Conservation (phyloP, 805 yeast species). For the Candida fluviatilis region DNA sequence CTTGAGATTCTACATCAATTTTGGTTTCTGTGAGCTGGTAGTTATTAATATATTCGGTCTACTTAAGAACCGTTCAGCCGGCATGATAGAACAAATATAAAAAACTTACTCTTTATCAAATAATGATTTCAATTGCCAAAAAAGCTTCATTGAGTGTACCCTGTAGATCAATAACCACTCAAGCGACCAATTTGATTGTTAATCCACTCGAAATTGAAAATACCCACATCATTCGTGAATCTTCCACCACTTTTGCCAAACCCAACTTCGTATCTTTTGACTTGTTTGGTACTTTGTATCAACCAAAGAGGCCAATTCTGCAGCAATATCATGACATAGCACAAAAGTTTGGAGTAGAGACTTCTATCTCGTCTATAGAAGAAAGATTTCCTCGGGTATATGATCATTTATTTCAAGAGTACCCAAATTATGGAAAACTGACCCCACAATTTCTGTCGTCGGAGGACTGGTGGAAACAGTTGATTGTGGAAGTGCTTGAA, state of each 20-base stretch:
- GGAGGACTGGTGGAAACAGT: slow-evolving; percentile 56
- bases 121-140: no score
- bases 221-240: slow-evolving; percentile 22
- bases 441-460: slow-evolving; percentile 15
- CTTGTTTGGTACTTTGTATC: slow-evolving; percentile 63
- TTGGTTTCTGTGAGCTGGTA: no score
- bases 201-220: slow-evolving; percentile 23
- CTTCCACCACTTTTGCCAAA: slow-evolving; percentile 22
- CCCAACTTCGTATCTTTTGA: slow-evolving; percentile 59
- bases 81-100: no score
- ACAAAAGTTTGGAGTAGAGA: slow-evolving; percentile 37
- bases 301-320: slow-evolving; percentile 51
- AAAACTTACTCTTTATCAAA: no score
- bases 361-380: slow-evolving; percentile 20
- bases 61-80: no score
- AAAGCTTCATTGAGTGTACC: no score
- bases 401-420: slow-evolving; percentile 28
- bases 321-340: slow-evolving; percentile 52
- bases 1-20: no score
- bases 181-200: slow-evolving; percentile 10
- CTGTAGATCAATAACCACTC: not conserved
- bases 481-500: slow-evolving; percentile 42
- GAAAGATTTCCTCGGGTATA: slow-evolving; percentile 28
- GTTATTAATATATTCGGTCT: no score
- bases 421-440: slow-evolving; percentile 63